Base-by-base conservation (phyloP, 192 early-diverging fungal genomes). In the Coemansia sp. region DNA sequence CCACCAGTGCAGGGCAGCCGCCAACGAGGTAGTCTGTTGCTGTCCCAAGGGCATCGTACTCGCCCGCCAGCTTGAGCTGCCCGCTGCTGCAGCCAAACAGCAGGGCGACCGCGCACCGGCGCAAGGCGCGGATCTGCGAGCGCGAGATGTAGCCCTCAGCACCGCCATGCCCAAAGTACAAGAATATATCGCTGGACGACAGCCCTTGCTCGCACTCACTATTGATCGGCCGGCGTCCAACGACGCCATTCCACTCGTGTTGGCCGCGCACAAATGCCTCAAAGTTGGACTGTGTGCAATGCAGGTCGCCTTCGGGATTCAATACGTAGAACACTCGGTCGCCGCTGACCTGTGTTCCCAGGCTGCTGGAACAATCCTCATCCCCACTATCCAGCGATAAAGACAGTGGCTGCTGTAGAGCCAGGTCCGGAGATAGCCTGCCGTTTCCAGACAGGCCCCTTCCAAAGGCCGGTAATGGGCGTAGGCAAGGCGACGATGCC, bases 21-120 rank as follows among this genome's bases (percentile, higher is more conserved):
- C 75, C 90, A 27, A 93, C 58, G 18, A 99, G 39, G 55, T 94
- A 99, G 55, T 91, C 82, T 14, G 90, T 50, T 0, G 86, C 81
- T 20, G 83, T 83, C 3, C 96, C 94, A 30, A 76, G 62, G 2
- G 94, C 86, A 55, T 99, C 93, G 68, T 88, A 98, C 41, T 94
- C 90, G 0, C 94, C 94, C 0, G 49, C 71, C 1, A 75, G 57
- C 38, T 76, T 67, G 7, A 98, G 63, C 14, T 63, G 60, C 14
- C 94, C 96, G 48, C 91, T 94, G 54, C 94, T 96, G 61, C 96
- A 99, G 2, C 96, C 96, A 55, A 99, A 76, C 33, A 99, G 60
- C 22, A 99, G 53, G 0, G 89, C 70, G 0, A 91, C 88, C 4
- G 90, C 80, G 41, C 92, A 90, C 11, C 64, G 61, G 0, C 77